Conservation (phyloP, 1,284 basidiomycete species). For the Ganoderma multipileum region DNA sequence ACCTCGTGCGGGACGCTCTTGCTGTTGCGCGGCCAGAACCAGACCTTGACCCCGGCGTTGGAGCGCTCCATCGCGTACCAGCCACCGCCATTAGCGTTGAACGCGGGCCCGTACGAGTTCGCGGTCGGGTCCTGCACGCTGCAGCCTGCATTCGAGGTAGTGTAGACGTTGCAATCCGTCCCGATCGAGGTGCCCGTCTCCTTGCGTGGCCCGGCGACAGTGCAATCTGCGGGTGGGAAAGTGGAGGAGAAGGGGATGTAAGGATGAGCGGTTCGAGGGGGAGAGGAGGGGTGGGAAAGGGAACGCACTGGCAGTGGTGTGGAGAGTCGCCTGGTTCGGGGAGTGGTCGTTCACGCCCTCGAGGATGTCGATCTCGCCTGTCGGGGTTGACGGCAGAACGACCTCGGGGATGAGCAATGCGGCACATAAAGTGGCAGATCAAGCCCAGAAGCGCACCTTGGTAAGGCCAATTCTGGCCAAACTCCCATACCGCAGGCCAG, state of each 20-base stretch:
- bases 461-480: conserved; percentile 44
- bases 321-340: conserved; percentile 66
- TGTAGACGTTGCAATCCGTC: conserved; percentile 57
- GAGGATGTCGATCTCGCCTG: conserved; percentile 73
- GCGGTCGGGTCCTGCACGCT: conserved; percentile 48
- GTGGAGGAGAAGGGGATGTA: background rate
- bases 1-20: conserved; percentile 54
- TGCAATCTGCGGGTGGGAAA: background rate
- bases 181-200: conserved; percentile 8
- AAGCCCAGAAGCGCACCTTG: conserved; percentile 26
- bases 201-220: conserved; percentile 25
- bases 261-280: background rate
- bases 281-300: background rate
- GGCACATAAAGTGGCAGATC: background rate
- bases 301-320: conserved; percentile 55
- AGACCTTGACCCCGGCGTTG: conserved; percentile 55
- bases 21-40: conserved; percentile 62
- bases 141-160: conserved; percentile 67
- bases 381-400: background rate
- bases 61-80: conserved; percentile 63
- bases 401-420: background rate
- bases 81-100: conserved; percentile 65
- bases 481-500: conserved; percentile 49
- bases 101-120: conserved; percentile 58
- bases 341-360: conserved; percentile 69